Evolutionary conservation across 305 asterid genomes (phyloP), one percentile per base, ranked within the genome.

Genomic region (Fraxinus sp.): DNA sequence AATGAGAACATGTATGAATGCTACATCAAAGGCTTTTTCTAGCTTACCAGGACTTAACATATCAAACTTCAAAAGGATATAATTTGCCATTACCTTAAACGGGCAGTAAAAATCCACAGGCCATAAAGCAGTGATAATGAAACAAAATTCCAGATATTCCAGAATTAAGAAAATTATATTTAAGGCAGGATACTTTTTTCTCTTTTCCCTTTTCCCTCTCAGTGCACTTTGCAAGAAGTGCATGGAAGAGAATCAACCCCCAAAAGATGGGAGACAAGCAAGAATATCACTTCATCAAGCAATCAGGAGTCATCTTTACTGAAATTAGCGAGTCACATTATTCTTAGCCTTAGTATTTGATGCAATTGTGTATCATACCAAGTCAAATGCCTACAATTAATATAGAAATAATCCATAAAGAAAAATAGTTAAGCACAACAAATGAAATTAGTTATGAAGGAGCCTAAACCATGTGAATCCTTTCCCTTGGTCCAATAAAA

Each of bases 151-250:
- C 18, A 13, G 57, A 68, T 68, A 0, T 26, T 66, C 36, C 4
- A 0, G 18, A 26, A 66, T 0, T 18, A 26, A 66, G 2, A 66
- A 26, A 11, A 18, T 57, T 66, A 24, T 16, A 8, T 57, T 46
- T 66, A 72, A 41, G 79, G 49, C 82, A 76, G 49, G 37, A 75
- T 35, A 24, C 49, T 32, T 66, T 85, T 76, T 70, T 8, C 28
- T 14, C 41, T 41, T 16, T 39, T 5, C 68, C 66, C 22, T 32
- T n/a, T 37, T 10, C 37, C 26, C 41, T 24, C 68, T 26, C 28
- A n/a, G 22, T 70, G 79, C 82, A 46, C 82, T 68, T 73, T 81
- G 36, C 55, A 35, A 33, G 77, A 74, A 55, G 76, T 80, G 66
- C 39, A 14, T 28, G 36, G 62, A 70, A 75, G 71, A 49, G 32